Percentiles rank a stretch among this genome's conserved stretches.
phyloP scores from a whole-genome alignment of 768 basidiomycete species.

The Naganishia antarctica region DNA sequence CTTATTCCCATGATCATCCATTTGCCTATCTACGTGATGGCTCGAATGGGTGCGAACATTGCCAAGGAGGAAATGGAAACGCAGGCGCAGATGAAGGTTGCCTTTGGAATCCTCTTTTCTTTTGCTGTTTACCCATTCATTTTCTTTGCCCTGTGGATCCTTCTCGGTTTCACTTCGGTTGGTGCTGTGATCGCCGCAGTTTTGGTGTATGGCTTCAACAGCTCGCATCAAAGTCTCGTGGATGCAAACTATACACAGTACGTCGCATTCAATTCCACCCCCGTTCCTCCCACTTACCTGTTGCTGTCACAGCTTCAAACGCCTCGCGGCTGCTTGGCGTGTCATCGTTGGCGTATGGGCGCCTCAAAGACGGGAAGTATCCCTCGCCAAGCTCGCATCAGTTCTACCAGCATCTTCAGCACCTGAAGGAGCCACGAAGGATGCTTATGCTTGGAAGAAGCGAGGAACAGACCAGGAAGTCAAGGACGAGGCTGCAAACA shows the following conservation, averaged over 20 bases:
- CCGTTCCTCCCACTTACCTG: slow-evolving; percentile 4
- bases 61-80: slow-evolving; percentile 85
- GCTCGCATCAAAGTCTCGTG: slow-evolving; percentile 80
- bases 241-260: slow-evolving; percentile 82
- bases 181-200: slow-evolving; percentile 68
- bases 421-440: slow-evolving; percentile 31
- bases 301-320: slow-evolving; percentile 63
- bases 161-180: slow-evolving; percentile 67
- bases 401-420: slow-evolving; percentile 39
- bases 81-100: slow-evolving; percentile 92
- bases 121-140: slow-evolving; percentile 73
- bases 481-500: slow-evolving; percentile 36
- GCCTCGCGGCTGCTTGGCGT: slow-evolving; percentile 87
- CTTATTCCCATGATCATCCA: slow-evolving; percentile 67
- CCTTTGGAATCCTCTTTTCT: slow-evolving; percentile 70
- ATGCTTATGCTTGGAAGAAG: slow-evolving; percentile 27
- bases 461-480: slow-evolving; percentile 26
- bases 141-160: slow-evolving; percentile 80
- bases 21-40: slow-evolving; percentile 69
- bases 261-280: too few species aligned
- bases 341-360: slow-evolving; percentile 93
- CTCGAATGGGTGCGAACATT: slow-evolving; percentile 66
- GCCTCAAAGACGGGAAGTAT: slow-evolving; percentile 75
- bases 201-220: slow-evolving; percentile 69
- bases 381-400: slow-evolving; percentile 65